These are phyloP conservation scores for Neonectria magnoliae DNA, from an alignment of 2,329 filamentous ascomycete genomes.

Conservation along the genomic window DNA sequence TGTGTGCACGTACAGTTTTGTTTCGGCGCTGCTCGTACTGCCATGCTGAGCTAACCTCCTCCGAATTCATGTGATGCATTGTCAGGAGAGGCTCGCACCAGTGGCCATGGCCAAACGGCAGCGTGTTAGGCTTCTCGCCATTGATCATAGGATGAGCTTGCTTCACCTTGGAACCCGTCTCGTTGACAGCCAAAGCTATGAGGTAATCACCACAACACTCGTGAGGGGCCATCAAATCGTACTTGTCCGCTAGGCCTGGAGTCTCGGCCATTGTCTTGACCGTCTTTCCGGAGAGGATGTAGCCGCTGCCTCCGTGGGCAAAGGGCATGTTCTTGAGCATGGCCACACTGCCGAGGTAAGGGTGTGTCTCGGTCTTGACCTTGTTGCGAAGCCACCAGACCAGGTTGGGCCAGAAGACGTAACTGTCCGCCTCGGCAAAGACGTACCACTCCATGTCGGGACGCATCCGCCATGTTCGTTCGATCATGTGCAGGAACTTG, in stretches of 20 bases:
- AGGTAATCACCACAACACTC: conserved; percentile 65
- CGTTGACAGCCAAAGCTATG: conserved; percentile 58
- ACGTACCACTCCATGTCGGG: conserved; percentile 67
- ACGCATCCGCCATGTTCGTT: conserved; percentile 64
- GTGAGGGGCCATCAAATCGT: conserved; percentile 55
- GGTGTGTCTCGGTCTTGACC: conserved; percentile 54
- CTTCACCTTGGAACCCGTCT: conserved; percentile 55
- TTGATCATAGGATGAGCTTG: conserved; percentile 64
- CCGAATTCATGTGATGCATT: conserved; percentile 64
- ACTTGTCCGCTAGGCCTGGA: conserved; percentile 55
- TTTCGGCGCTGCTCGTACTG: conserved; percentile 62
- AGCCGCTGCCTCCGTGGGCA: conserved; percentile 68
- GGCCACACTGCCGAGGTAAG: conserved; percentile 63
- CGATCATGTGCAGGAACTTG: conserved; percentile 68
- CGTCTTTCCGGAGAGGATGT: conserved; percentile 62
- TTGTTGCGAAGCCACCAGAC: conserved; percentile 58
- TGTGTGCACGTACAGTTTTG: conserved; percentile 49
- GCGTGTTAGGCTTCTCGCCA: conserved; percentile 62
- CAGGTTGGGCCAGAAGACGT: conserved; percentile 65
- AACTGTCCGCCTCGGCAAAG: conserved; percentile 68
- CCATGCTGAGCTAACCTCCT: conserved; percentile 63
- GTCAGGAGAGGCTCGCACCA: conserved; percentile 68
- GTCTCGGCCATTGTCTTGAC: conserved; percentile 60
- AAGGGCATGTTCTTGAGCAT: conserved; percentile 58
- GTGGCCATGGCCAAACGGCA: conserved; percentile 59